Evolutionary conservation across 2,329 filamentous ascomycete species (phyloP), one percentile per base, ranked within the genome.

Genomic region (Phyllosticta citriasiana): DNA sequence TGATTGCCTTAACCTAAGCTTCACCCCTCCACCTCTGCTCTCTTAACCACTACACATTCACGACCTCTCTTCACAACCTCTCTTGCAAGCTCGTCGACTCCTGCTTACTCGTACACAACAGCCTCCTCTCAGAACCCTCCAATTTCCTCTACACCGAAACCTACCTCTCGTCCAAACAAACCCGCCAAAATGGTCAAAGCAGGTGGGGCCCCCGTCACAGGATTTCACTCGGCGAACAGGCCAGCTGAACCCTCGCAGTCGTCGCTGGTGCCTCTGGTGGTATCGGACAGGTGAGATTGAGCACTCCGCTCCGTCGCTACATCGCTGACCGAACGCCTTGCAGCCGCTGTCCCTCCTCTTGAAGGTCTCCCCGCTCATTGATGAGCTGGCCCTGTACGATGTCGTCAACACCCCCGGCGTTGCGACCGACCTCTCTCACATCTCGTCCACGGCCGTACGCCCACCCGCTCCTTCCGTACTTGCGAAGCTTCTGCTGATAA

Each of bases 391-490:
- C 64, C 89, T 99, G 70, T 99, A 97, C 83, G 94, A 99, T 96
- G 92, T 99, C 68, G 93, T 97, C 78, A 97, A 97, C 84, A 95
- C 91, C 57, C 92, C 91, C 70, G 94, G 94, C 78, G 94, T 99
- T 73, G 90, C 92, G 67, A 87, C 93, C 72, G 94, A 99, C 76
- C 86, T 99, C 64, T 97, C 92, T 64, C 94, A 99, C 83, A 97
- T 99, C 79, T 96, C 93, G 63, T 90, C 91, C 65, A 83, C 84
- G 69, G 93, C 94, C 67, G 85, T 88, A 82, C 66, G 89, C 55
- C 56, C 60, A 58, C 57, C 50, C 26, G 22, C 10, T 14, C 65
- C 33, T 63, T 27, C 24, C 54, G 27, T 56, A 24, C 10, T 30
- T 6, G 25, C 33, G 55, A 14, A 22, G 53, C 24, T n/a, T 8